A percentile compares a stretch with the other conserved stretches of the same genome.
These are phyloP conservation scores for Penicillium chermesinum DNA, from an alignment of 495 filamentous ascomycete species.

Conservation along the genomic window DNA sequence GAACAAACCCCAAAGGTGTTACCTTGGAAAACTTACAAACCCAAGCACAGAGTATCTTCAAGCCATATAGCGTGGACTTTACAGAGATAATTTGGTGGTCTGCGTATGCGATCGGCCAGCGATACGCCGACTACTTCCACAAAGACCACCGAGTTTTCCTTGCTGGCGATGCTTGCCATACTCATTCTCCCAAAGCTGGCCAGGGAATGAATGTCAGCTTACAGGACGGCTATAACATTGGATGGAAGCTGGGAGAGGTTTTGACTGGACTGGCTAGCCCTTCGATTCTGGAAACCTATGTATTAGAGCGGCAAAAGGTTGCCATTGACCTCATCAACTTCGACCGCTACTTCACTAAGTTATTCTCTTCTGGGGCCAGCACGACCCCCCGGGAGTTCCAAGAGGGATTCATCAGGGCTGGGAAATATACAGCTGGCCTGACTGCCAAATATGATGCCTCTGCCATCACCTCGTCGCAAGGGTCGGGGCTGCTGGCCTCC, in stretches of 20 bases:
- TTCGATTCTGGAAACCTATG: constrained; percentile 61
- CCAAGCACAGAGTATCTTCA: constrained; percentile 54
- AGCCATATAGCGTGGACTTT: constrained; percentile 50
- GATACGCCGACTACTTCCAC: constrained; percentile 52
- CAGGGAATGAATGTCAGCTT: constrained; percentile 50
- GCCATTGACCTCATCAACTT: constrained; percentile 72
- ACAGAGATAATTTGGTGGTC: constrained; percentile 53
- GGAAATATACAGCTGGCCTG: constrained; percentile 60
- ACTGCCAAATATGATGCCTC: constrained; percentile 54
- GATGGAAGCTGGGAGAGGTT: constrained; percentile 72
- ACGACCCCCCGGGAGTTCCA: constrained; percentile 42
- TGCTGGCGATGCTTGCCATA: constrained; percentile 57
- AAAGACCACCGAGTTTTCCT: constrained; percentile 51
- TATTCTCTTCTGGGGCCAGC: constrained; percentile 49
- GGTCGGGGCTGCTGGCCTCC: constrained; percentile 31
- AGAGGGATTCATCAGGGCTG: constrained; percentile 55
- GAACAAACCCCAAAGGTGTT: constrained; percentile 37
- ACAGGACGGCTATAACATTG: constrained; percentile 60
- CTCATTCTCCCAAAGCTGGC: constrained; percentile 58
- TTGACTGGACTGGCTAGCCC: constrained; percentile 52
- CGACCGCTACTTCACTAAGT: constrained; percentile 58
- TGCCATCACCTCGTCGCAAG: constrained; percentile 33
- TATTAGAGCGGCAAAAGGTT: constrained; percentile 60
- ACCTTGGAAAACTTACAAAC: constrained; percentile 51
- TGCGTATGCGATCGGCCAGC: constrained; percentile 56